These are phyloP conservation scores for Hagleromyces aurorensis DNA, from an alignment of 805 yeast genomes.

Conservation along the genomic window DNA sequence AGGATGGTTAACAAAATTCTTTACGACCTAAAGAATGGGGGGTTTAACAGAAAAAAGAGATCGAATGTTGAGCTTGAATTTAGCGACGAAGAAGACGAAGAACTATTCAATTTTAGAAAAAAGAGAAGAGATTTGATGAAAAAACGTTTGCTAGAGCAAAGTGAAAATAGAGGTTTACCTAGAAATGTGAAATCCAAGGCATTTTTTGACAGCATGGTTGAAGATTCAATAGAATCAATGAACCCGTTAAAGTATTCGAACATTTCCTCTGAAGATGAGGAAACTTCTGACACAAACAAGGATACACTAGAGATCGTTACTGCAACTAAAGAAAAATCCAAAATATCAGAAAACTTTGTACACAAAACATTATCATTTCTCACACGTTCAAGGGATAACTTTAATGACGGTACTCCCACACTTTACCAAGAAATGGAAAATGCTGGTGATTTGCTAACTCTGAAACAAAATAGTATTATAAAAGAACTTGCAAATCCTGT, in stretches of 20 bases:
- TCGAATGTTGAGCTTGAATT: slow-evolving; percentile 53
- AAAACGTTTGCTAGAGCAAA: slow-evolving; percentile 38
- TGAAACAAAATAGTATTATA: slow-evolving; percentile 38
- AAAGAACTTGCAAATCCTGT: slow-evolving; percentile 29
- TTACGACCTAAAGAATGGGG: slow-evolving; percentile 67
- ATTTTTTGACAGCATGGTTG: slow-evolving; percentile 57
- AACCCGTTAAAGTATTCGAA: slow-evolving; percentile 30
- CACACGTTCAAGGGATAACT: slow-evolving; percentile 27
- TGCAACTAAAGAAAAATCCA: slow-evolving; percentile 31
- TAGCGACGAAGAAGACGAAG: slow-evolving; percentile 69
- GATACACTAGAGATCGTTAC: slow-evolving; percentile 15
- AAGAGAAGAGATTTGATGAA: slow-evolving; percentile 43
- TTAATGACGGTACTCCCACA: too few relatives aligned
- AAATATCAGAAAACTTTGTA: slow-evolving; percentile 48
- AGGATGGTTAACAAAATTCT: slow-evolving; percentile 56
- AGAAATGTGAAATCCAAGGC: slow-evolving; percentile 54
- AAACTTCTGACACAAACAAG: slow-evolving; percentile 1
- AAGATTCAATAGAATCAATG: slow-evolving; percentile 32
- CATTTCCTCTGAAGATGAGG: slow-evolving; percentile 12
- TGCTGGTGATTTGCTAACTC: slow-evolving; percentile 37
- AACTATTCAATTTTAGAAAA: slow-evolving; percentile 30
- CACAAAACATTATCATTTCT: slow-evolving; percentile 50
- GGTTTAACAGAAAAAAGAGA: slow-evolving; percentile 50
- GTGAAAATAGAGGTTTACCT: slow-evolving; percentile 36
- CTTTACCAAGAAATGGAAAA: slow-evolving; percentile 25